These are phyloP conservation scores for Cladophialophora chaetospira DNA, from an alignment of 2,329 filamentous ascomycete species.

Conservation along the genomic window DNA sequence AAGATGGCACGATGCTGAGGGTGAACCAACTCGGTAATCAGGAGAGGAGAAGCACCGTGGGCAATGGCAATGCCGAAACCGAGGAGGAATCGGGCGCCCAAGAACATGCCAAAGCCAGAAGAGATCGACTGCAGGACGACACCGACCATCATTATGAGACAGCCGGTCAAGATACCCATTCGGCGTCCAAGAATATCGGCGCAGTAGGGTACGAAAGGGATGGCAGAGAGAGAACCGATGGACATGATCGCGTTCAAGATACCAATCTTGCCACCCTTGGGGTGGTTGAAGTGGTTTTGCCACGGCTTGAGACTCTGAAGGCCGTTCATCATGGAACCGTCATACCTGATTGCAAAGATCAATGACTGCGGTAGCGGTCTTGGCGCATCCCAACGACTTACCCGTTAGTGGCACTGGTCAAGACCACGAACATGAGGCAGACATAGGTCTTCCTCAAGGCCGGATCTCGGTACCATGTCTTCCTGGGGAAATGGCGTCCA, in stretches of 20 bases:
- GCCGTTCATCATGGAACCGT: slow-evolving; percentile 33
- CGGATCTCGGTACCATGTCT: slow-evolving; percentile 60
- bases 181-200: slow-evolving; percentile 52
- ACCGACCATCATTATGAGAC: slow-evolving; percentile 33
- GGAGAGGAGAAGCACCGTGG: slow-evolving; percentile 39
- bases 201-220: slow-evolving; percentile 52
- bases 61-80: slow-evolving; percentile 62
- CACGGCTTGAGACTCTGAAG: slow-evolving; percentile 27
- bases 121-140: slow-evolving; percentile 38
- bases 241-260: slow-evolving; percentile 30
- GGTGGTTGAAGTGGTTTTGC: slow-evolving; percentile 31
- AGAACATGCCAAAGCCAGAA: slow-evolving; percentile 49
- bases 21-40: slow-evolving; percentile 51
- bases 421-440: slow-evolving; percentile 56
- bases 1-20: slow-evolving; percentile 53
- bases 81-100: slow-evolving; percentile 62
- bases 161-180: slow-evolving; percentile 48
- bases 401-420: slow-evolving; percentile 55
- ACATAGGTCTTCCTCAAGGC: slow-evolving; percentile 61
- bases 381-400: slow-evolving; percentile 2
- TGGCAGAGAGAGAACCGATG: slow-evolving; percentile 51
- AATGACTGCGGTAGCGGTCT: neutral
- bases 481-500: slow-evolving; percentile 51
- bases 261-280: slow-evolving; percentile 25
- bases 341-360: slow-evolving; percentile 17